A percentile compares a stretch with the other conserved stretches of the same genome.
phyloP scores from a whole-genome alignment of 805 yeast species.

The Spathaspora passalidarum region DNA sequence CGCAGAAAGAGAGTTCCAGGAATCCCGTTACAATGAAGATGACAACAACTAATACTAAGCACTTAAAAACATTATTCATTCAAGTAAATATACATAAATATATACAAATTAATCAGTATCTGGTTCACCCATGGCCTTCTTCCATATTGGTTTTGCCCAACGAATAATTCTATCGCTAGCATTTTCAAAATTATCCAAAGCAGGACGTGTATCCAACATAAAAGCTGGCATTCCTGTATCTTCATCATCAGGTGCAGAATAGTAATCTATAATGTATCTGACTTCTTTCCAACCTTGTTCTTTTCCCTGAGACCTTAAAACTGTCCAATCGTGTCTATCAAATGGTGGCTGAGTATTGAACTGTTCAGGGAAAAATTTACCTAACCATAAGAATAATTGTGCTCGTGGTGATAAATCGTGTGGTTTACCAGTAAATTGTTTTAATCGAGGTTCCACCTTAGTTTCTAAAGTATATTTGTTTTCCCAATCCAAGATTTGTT shows the following conservation, averaged over 20 bases:
- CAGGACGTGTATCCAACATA: constrained; percentile 93
- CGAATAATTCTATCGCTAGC: constrained; percentile 67
- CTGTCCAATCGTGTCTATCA: constrained; percentile 99
- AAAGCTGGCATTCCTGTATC: constrained; percentile 88
- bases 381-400: constrained; percentile 57
- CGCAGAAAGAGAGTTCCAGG: too few species aligned
- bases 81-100: background rate
- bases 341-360: constrained; percentile 85
- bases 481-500: constrained; percentile 92
- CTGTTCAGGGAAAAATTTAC: constrained; percentile 66
- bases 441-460: constrained; percentile 66
- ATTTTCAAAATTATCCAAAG: constrained; percentile 64
- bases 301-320: constrained; percentile 58
- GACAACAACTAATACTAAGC: too few species aligned
- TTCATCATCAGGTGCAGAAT: constrained; percentile 90
- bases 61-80: too few species aligned
- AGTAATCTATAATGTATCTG: constrained; percentile 92
- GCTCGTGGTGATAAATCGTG: constrained; percentile 87
- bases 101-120: constrained; percentile 11
- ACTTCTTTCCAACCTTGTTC: constrained; percentile 61
- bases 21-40: too few species aligned
- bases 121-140: constrained; percentile 64
- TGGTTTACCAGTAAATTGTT: constrained; percentile 90
- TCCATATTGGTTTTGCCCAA: constrained; percentile 67
- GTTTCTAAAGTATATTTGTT: constrained; percentile 56